Evolutionary conservation across 768 basidiomycete genomes (phyloP).

Genomic region (Suillus hirtellus): DNA sequence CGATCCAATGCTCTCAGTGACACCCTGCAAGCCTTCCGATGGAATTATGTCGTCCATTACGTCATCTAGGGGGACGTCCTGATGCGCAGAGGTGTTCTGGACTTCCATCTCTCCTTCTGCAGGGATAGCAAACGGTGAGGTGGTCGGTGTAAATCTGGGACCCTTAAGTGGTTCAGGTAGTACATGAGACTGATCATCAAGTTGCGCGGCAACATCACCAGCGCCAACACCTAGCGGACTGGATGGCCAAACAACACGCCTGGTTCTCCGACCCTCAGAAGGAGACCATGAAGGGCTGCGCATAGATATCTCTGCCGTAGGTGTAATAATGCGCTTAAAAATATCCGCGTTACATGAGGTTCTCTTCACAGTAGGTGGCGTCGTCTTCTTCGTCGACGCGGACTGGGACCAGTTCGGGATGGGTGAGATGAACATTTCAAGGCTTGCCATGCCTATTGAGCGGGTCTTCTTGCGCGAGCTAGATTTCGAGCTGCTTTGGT

Average conservation of each 20-base stretch:
- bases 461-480: neutral
- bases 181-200: neutral
- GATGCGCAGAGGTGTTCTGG: neutral
- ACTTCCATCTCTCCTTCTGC: neutral
- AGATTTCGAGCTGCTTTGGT: neutral
- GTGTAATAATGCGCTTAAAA: constrained; percentile 5
- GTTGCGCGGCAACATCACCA: neutral
- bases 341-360: neutral
- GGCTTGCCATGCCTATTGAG: neutral
- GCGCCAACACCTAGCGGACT: neutral
- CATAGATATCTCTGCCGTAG: neutral
- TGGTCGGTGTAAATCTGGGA: too few relatives aligned
- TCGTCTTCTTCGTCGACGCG: neutral
- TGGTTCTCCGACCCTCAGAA: constrained; percentile 3
- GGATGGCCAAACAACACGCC: neutral
- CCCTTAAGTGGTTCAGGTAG: neutral
- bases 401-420: neutral
- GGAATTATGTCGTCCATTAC: neutral
- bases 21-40: constrained; percentile 1
- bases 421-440: constrained; percentile 7
- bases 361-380: neutral
- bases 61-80: neutral
- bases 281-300: neutral
- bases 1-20: constrained; percentile 2
- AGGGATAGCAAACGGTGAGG: neutral